These are phyloP conservation scores for Jamesozyma gamospora DNA, from an alignment of 805 yeast genomes.

Conservation along the genomic window DNA sequence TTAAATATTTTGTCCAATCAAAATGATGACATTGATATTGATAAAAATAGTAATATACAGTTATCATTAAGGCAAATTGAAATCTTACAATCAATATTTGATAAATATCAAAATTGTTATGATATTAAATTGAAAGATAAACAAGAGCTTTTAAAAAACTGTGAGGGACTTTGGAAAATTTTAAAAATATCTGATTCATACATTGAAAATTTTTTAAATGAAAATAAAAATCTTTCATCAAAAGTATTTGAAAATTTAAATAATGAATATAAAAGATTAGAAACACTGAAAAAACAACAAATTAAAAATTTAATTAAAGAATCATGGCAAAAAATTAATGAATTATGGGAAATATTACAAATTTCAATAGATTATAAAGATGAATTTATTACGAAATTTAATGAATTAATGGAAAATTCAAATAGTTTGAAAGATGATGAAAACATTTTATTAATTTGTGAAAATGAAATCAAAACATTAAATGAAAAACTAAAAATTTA, in stretches of 20 bases:
- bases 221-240: constrained; percentile 40
- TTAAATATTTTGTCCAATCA: not conserved
- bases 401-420: constrained; percentile 7
- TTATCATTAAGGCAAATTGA: constrained; percentile 1
- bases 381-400: constrained; percentile 34
- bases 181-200: constrained; percentile 39
- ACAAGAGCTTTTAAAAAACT: constrained; percentile 29
- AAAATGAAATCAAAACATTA: constrained; percentile 46
- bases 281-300: constrained; percentile 48
- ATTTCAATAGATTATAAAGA: constrained; percentile 43
- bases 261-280: constrained; percentile 47
- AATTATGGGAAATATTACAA: constrained; percentile 53
- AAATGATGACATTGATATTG: too few species aligned
- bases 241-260: constrained; percentile 41
- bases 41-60: not conserved
- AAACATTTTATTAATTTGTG: constrained; percentile 50
- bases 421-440: constrained; percentile 42
- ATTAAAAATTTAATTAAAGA: constrained; percentile 61
- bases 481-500: constrained; percentile 40
- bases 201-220: constrained; percentile 32
- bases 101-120: constrained; percentile 18
- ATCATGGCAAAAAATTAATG: constrained; percentile 47
- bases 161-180: constrained; percentile 46
- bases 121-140: constrained; percentile 31
- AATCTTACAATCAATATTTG: constrained; percentile 9